phyloP scores from a whole-genome alignment of 2,329 filamentous ascomycete genomes.

The Cladosporium austrohemisphaericum region DNA sequence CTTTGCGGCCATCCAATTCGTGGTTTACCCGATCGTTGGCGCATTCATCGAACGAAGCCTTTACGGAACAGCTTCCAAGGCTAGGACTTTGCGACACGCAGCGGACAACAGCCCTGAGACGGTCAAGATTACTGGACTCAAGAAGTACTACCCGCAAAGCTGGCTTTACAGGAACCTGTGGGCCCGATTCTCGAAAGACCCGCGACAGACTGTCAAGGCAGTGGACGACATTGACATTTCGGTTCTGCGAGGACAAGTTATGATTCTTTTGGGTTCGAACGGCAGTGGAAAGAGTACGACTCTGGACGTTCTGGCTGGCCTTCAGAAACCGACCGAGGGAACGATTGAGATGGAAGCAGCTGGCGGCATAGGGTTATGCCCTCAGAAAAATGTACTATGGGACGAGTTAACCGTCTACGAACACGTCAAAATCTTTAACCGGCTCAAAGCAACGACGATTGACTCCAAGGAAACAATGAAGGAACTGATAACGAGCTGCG shows the following conservation, averaged over 20 bases:
- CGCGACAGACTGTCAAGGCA: slow-evolving; percentile 67
- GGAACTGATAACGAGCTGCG: slow-evolving; percentile 65
- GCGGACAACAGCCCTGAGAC: slow-evolving; percentile 42
- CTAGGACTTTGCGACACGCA: slow-evolving; percentile 41
- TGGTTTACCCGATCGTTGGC: slow-evolving; percentile 72
- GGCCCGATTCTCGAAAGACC: slow-evolving; percentile 46
- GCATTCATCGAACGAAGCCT: slow-evolving; percentile 68
- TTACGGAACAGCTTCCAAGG: slow-evolving; percentile 67
- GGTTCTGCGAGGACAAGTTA: slow-evolving; percentile 74
- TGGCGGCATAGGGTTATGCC: slow-evolving; percentile 79
- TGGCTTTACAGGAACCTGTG: slow-evolving; percentile 51
- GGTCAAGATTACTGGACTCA: slow-evolving; percentile 68
- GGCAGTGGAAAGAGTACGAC: slow-evolving; percentile 89
- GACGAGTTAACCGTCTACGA: slow-evolving; percentile 81
- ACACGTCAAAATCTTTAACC: slow-evolving; percentile 79
- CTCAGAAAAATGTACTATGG: slow-evolving; percentile 94
- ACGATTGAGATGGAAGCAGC: slow-evolving; percentile 72
- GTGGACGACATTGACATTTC: slow-evolving; percentile 70
- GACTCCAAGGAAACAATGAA: slow-evolving; percentile 59
- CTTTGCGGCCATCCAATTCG: slow-evolving; percentile 71
- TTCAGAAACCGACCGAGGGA: slow-evolving; percentile 72
- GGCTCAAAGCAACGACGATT: slow-evolving; percentile 66
- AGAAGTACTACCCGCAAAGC: slow-evolving; percentile 71
- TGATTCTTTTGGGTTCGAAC: slow-evolving; percentile 83
- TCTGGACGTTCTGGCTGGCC: slow-evolving; percentile 79